Base-by-base conservation (phyloP, 768 basidiomycete genomes). In the Auricularia cornea region DNA sequence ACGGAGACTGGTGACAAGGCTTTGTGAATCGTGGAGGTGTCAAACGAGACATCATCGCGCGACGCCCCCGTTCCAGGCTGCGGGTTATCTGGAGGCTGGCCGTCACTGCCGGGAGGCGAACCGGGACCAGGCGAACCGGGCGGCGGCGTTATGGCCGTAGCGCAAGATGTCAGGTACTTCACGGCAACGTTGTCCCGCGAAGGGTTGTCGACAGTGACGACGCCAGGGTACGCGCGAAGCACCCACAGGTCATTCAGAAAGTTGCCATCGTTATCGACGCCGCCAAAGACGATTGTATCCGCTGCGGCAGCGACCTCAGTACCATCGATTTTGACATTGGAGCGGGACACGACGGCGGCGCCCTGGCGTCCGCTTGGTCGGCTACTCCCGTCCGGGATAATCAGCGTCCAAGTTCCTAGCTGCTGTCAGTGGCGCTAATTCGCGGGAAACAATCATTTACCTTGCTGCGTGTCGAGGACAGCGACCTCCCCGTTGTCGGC, bases 241-340 rank as follows among this genome's bases (percentile, higher is more conserved):
- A 93, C 71, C 91, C 91, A 93, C 12, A 93, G 70, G 62, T 93
- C 91, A 44, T 84, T 81, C 3, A 91, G 77, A 69, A 89, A 86
- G 29, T 77, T 82, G 16, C 90, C 90, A 62, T 76, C 71, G 52
- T 78, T 76, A 70, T 90, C 89, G 67, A 81, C 81, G 44, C 91
- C 91, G 35, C 91, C 91, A 66, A 90, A 93, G 11, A 92, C 83
- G 54, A 93, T 80, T 20, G 84, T 87, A 70, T 93, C 91, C 29
- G 88, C 78, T 23, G 81, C 82, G 6, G 68, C 66, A 8, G 90
- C 90, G 8, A 90, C 85, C 8, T 91, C 78, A 2, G 82, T 57
- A 16, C 54, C 54, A 12, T 30, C 54, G 26, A 57, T 57, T 20
- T 31, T 57, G 44, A 62, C 78, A 61, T 73, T 65, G 26, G 70